A percentile compares a stretch with the other conserved stretches of the same genome.
These are phyloP conservation scores for Flaveria floridana DNA, from an alignment of 140 eudicot species.

Conservation along the genomic window DNA sequence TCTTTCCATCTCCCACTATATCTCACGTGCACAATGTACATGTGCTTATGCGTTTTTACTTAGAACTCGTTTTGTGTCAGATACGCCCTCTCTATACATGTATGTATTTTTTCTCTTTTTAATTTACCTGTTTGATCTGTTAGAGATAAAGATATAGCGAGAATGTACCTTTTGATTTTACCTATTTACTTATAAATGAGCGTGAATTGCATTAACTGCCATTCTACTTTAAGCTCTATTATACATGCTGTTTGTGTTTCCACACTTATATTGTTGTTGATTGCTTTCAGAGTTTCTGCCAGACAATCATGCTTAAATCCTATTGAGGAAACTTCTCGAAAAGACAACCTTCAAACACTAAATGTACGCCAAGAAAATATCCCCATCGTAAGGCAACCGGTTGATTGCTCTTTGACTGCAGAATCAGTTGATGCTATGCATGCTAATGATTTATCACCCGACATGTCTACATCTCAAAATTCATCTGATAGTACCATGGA, in stretches of 20 bases:
- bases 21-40: not conserved
- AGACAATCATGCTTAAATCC: slow-evolving; percentile 50
- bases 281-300: slow-evolving; percentile 45
- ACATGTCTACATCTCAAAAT: slow-evolving; percentile 28
- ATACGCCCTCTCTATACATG: not conserved
- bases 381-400: slow-evolving; percentile 23
- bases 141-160: not conserved
- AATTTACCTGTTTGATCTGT: not conserved
- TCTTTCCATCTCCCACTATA: not conserved
- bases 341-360: slow-evolving; percentile 22
- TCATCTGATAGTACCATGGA: slow-evolving; percentile 33
- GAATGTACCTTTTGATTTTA: not conserved
- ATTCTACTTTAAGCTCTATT: slow-evolving; percentile 11
- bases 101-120: not conserved
- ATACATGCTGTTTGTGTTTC: not conserved
- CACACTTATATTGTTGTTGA: not conserved
- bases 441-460: slow-evolving; percentile 18
- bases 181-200: not conserved
- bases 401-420: slow-evolving; percentile 30
- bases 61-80: not conserved
- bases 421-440: slow-evolving; percentile 31
- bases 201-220: not conserved
- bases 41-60: not conserved
- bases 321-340: slow-evolving; percentile 40
- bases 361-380: slow-evolving; percentile 30